Percentiles rank a stretch among this genome's conserved stretches.
phyloP scores from a whole-genome alignment of 495 filamentous ascomycete genomes.

The Cetradonia linearis region DNA sequence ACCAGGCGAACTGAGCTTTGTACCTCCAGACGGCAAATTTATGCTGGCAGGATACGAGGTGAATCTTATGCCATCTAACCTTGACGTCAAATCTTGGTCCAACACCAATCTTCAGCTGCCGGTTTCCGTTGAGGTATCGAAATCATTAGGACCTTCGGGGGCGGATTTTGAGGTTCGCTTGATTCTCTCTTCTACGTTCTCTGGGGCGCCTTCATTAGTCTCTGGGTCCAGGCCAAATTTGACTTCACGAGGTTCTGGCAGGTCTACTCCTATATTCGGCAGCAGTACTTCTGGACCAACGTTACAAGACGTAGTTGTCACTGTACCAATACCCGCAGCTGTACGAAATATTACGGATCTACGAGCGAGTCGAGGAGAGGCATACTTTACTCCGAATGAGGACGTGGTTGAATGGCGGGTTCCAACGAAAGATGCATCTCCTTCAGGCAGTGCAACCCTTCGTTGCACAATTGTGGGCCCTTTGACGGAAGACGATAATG shows the following conservation, averaged over 20 bases:
- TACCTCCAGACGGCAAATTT: conserved; percentile 93
- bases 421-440: conserved; percentile 53
- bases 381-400: conserved; percentile 63
- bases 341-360: conserved; percentile 86
- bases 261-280: conserved; percentile 52
- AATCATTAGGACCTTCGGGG: conserved; percentile 58
- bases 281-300: conserved; percentile 43
- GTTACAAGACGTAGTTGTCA: conserved; percentile 72
- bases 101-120: conserved; percentile 66
- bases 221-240: conserved; percentile 28
- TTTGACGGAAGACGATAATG: conserved; percentile 47
- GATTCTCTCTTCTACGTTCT: conserved; percentile 52
- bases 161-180: conserved; percentile 86
- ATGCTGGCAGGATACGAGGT: conserved; percentile 91
- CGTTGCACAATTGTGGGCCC: conserved; percentile 70
- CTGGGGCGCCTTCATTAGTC: conserved; percentile 31
- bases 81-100: conserved; percentile 36
- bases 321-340: conserved; percentile 65
- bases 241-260: conserved; percentile 37
- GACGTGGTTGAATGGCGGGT: conserved; percentile 75
- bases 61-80: conserved; percentile 63
- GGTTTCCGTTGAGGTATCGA: conserved; percentile 69
- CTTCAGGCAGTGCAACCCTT: conserved; percentile 59
- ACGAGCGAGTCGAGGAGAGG: conserved; percentile 73
- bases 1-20: conserved; percentile 84